These are phyloP conservation scores for Nemania serpens DNA, from an alignment of 2,329 filamentous ascomycete genomes.

Conservation along the genomic window DNA sequence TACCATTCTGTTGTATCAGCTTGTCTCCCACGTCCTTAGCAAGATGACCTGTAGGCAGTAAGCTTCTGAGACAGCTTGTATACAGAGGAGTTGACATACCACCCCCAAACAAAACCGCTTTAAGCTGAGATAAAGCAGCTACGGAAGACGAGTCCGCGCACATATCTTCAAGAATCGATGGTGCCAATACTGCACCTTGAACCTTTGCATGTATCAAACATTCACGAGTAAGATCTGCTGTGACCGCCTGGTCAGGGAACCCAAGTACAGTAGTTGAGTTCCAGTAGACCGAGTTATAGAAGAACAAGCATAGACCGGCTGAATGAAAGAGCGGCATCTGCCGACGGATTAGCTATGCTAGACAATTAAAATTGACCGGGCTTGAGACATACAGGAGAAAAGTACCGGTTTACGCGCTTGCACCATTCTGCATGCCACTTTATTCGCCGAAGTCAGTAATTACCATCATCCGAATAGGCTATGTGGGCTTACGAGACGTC, in stretches of 20 bases:
- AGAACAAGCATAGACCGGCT: neutral
- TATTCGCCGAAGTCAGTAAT: too few species aligned
- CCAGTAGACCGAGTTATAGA: neutral
- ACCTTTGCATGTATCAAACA: neutral
- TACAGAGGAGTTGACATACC: neutral
- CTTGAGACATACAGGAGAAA: too few species aligned
- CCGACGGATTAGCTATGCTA: too few species aligned
- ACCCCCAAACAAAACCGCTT: neutral
- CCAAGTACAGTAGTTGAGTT: neutral
- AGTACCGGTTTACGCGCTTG: too few species aligned
- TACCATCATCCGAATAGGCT: too few species aligned
- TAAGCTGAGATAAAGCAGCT: neutral
- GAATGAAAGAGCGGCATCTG: constrained; percentile 28
- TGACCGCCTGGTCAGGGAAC: neutral
- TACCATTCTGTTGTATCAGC: neutral
- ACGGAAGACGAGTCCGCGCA: neutral
- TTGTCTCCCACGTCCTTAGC: neutral
- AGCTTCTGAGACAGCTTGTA: neutral
- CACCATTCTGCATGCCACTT: too few species aligned
- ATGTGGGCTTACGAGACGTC: too few species aligned
- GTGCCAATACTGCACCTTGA: neutral
- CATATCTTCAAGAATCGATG: neutral
- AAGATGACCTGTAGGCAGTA: neutral
- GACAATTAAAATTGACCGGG: too few species aligned
- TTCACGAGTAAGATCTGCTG: neutral